Percentiles rank a stretch among this genome's conserved stretches.
Evolutionary conservation across 345 rosid genomes (phyloP).

Genomic region (Salix caprea): DNA sequence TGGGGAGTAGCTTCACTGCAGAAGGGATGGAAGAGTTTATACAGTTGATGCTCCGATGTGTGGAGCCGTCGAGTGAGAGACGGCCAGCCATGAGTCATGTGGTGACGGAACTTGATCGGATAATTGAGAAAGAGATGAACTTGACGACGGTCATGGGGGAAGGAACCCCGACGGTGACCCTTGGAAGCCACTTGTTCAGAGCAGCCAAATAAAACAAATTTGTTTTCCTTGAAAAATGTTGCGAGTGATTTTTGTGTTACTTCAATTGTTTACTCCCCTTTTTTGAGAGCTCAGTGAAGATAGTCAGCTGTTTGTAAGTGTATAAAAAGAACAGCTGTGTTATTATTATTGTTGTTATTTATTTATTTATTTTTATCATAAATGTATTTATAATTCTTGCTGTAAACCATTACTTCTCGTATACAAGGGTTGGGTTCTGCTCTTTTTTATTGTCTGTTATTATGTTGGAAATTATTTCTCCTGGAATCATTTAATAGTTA

Average conservation of each 20-base stretch:
- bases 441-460: too few relatives aligned
- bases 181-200: slow-evolving; percentile 81
- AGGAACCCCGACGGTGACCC: slow-evolving; percentile 74
- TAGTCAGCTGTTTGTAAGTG: slow-evolving; percentile 79
- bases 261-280: slow-evolving; percentile 1
- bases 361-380: slow-evolving; percentile 23
- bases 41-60: slow-evolving; percentile 47
- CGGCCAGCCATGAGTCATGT: slow-evolving; percentile 70
- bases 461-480: too few relatives aligned
- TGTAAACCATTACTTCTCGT: slow-evolving; percentile 50
- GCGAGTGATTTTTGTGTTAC: slow-evolving; percentile 40
- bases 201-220: slow-evolving; percentile 35
- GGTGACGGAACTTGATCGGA: slow-evolving; percentile 69
- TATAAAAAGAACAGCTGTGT: slow-evolving; percentile 62
- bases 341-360: slow-evolving; percentile 24
- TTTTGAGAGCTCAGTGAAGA: slow-evolving; percentile 26
- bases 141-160: slow-evolving; percentile 81
- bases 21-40: slow-evolving; percentile 83
- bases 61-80: slow-evolving; percentile 73
- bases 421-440: too few relatives aligned
- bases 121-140: slow-evolving; percentile 71
- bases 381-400: slow-evolving; percentile 40
- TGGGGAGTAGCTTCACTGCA: slow-evolving; percentile 61
- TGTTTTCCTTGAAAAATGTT: slow-evolving; percentile 15
- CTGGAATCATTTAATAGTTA: too few relatives aligned